These are phyloP conservation scores for Heliosperma pusillum DNA, from an alignment of 148 eudicot species.

Conservation along the genomic window DNA sequence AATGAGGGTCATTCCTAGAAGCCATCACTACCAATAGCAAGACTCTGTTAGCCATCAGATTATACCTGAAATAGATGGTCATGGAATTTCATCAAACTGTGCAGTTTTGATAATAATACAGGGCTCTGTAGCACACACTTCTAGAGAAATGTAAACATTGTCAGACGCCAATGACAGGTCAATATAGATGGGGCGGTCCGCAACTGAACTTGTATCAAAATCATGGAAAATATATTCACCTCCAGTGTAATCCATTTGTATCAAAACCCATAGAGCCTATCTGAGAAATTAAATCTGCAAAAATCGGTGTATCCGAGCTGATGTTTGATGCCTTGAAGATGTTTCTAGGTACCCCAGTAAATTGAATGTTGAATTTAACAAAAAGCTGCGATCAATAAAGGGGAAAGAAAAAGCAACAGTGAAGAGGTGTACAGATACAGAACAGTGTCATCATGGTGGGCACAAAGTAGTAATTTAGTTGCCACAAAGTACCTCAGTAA, in stretches of 20 bases:
- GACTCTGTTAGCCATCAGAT: constrained; percentile 97
- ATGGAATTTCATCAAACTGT: not conserved
- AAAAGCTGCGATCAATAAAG: constrained; percentile 60
- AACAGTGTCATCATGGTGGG: not conserved
- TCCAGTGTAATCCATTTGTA: constrained; percentile 83
- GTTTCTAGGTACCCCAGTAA: constrained; percentile 73
- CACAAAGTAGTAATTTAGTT: constrained; percentile 4
- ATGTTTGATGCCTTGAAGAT: constrained; percentile 49
- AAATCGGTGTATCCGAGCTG: constrained; percentile 56
- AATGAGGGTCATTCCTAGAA: constrained; percentile 62
- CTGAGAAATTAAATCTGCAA: constrained; percentile 78
- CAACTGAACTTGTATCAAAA: constrained; percentile 13
- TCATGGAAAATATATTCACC: constrained; percentile 40
- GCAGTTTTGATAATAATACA: constrained; percentile 7
- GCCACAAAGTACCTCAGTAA: constrained; percentile 68
- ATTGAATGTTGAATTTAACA: constrained; percentile 89
- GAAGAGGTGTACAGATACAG: not conserved
- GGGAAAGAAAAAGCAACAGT: constrained; percentile 19
- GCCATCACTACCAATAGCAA: constrained; percentile 88
- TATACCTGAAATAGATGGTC: constrained; percentile 56
- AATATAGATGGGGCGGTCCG: not conserved
- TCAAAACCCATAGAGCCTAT: constrained; percentile 83
- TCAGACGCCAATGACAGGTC: not conserved
- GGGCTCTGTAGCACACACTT: not conserved
- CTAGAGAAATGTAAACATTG: not conserved